Percentiles rank a stretch among this genome's conserved stretches.
These are phyloP conservation scores for Pseudocercospora crystallina DNA, from an alignment of 2,329 filamentous ascomycete genomes.

Conservation along the genomic window DNA sequence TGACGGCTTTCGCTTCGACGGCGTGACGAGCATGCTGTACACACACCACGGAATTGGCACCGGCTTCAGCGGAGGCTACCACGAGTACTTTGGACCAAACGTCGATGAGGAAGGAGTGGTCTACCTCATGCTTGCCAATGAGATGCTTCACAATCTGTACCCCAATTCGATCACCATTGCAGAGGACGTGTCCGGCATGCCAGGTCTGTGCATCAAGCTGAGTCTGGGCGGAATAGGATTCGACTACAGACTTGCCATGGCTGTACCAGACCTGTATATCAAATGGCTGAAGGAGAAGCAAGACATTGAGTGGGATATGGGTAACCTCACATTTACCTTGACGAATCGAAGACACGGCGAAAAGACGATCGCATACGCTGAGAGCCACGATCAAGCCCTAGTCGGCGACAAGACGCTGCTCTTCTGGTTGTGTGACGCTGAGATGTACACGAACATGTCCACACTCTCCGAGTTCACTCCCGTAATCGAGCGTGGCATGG, in stretches of 20 bases:
- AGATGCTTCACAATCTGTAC: conserved; percentile 89
- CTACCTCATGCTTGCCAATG: conserved; percentile 94
- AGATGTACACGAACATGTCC: conserved; percentile 99
- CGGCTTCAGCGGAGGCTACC: conserved; percentile 96
- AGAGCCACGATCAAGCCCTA: conserved; percentile 17
- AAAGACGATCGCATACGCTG: conserved; percentile 77
- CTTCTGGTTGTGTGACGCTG: conserved; percentile 96
- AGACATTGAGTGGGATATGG: conserved; percentile 90
- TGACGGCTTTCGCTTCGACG: conserved; percentile 96
- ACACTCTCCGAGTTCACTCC: conserved; percentile 77
- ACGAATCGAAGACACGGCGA: conserved; percentile 93
- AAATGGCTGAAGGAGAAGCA: conserved; percentile 93
- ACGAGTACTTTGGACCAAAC: conserved; percentile 88
- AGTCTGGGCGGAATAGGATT: conserved; percentile 90
- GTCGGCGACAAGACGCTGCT: conserved; percentile 93
- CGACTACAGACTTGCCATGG: conserved; percentile 97
- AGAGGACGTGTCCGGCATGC: conserved; percentile 98
- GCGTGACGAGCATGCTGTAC: conserved; percentile 98
- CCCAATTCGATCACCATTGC: conserved; percentile 87
- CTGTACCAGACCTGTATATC: conserved; percentile 98
- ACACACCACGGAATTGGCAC: conserved; percentile 94
- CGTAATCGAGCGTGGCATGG: conserved; percentile 84
- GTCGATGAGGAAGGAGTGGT: conserved; percentile 93
- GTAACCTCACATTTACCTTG: conserved; percentile 78
- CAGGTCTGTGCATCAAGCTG: conserved; percentile 84